Base-by-base conservation (phyloP, 2,329 filamentous ascomycete species). In the Cryphonectria parasitica region DNA sequence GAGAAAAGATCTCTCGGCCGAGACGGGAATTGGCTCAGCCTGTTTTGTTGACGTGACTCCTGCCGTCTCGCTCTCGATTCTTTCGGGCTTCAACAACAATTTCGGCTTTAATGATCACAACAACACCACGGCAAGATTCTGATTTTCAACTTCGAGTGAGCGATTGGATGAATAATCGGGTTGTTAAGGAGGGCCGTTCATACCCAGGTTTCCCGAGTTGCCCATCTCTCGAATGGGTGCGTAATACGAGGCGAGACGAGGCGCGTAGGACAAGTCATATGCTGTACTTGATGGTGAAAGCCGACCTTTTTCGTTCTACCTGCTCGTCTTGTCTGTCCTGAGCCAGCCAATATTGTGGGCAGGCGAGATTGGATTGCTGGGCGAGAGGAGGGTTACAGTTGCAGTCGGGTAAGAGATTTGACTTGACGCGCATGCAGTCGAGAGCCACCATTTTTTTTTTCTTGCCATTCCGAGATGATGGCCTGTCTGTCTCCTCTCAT, bases 401-500 rank as follows among this genome's bases (percentile, higher is more conserved):
- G 41, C 62, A 45, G 39, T 49, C 39, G 62, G 19, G 62, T 31
- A 28, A 25, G 43, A 43, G 62, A 64, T 43, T 64, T 45, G 62
- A 43, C 15, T 64, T 17, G 61, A 34, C 34, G n/a, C n/a, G n/a
- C 61, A 25, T 43, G 62, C 41, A 43, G n/a, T 43, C 39, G 39
- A 64, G 41, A 64, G 15, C 25, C 41, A 64, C n/a, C 3, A n/a
- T 49, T 49, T 49, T 49, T 49, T 49, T 49, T n/a, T 49, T 22
- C 19, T 22, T 22, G 13, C 11, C 45, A 10, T 49, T 49, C 22
- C 45, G 22, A n/a, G 45, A 49, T 49, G 45, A 49, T 49, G 6
- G 11, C 17, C 45, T n/a, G 19, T 49, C 8, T 22, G 8, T 22
- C 22, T 19, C 8, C 45, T 7, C 19, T 49, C 34, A 34, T 34